phyloP scores from a whole-genome alignment of 495 filamentous ascomycete species.

The Neurospora sp. region DNA sequence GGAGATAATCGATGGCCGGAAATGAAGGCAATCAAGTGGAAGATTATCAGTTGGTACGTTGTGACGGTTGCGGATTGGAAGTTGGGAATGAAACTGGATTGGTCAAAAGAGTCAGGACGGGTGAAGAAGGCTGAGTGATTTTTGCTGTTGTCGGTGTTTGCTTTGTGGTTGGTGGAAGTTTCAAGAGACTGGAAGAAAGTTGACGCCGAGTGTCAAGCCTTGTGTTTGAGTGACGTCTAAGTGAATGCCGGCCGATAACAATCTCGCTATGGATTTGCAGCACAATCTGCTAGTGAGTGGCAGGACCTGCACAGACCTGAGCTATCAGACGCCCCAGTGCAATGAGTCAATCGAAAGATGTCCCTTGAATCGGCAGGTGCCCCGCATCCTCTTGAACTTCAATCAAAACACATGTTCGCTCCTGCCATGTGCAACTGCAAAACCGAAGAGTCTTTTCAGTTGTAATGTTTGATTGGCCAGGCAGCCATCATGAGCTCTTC shows the following conservation, averaged over 20 bases:
- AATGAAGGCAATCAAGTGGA: neutral
- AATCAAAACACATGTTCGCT: neutral
- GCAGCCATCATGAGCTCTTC: neutral
- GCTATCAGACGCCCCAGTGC: neutral
- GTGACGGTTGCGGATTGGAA: neutral
- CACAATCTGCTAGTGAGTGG: neutral
- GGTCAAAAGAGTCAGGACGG: neutral
- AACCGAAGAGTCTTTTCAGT: neutral
- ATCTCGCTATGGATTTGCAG: neutral
- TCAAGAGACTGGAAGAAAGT: neutral
- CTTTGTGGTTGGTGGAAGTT: neutral
- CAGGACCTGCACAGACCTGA: neutral
- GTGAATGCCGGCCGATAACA: neutral
- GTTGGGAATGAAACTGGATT: neutral
- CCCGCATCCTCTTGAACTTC: neutral
- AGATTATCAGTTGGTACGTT: neutral
- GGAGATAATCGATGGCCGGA: neutral
- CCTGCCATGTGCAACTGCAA: neutral
- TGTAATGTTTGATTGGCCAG: neutral
- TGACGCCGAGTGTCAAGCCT: neutral
- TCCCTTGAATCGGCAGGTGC: neutral
- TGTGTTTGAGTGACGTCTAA: neutral
- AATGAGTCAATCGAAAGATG: neutral
- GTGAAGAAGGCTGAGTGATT: neutral
- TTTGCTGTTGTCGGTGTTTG: neutral